These are phyloP conservation scores for Phallus indusiatus DNA, from an alignment of 768 basidiomycete species.

Conservation along the genomic window DNA sequence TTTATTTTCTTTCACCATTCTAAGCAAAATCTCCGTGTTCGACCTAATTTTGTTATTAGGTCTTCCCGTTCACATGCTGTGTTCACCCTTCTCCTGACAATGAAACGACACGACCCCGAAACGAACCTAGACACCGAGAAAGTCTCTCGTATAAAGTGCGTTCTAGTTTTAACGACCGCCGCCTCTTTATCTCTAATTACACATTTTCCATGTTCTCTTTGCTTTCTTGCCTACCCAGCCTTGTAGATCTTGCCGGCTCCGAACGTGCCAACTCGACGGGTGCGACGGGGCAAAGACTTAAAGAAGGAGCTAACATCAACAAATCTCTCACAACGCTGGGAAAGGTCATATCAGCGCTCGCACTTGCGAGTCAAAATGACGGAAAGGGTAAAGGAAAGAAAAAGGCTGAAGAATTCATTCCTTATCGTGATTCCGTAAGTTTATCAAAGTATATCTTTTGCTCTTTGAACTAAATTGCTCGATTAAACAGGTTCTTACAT, in stretches of 20 bases:
- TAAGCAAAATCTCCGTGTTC: not conserved
- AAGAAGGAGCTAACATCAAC: slow-evolving; percentile 98
- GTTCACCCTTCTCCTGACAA: slow-evolving; percentile 89
- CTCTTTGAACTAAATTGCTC: not conserved
- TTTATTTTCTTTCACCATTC: slow-evolving; percentile 4
- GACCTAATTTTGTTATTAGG: slow-evolving; percentile 31
- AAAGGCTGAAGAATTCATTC: slow-evolving; percentile 86
- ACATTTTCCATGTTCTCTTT: slow-evolving; percentile 1
- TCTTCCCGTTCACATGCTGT: slow-evolving; percentile 98
- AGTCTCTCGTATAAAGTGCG: slow-evolving; percentile 91
- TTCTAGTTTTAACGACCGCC: not conserved
- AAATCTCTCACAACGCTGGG: slow-evolving; percentile 96
- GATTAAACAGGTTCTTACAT: slow-evolving; percentile 72
- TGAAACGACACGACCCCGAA: slow-evolving; percentile 76
- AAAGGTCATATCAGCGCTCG: slow-evolving; percentile 92
- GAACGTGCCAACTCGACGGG: slow-evolving; percentile 97
- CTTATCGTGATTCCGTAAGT: slow-evolving; percentile 92
- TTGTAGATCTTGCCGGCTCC: slow-evolving; percentile 95
- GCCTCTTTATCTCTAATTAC: not conserved
- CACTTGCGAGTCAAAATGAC: slow-evolving; percentile 52
- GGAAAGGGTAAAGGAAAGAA: slow-evolving; percentile 55
- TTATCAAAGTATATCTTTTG: not conserved
- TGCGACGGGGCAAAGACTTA: slow-evolving; percentile 90
- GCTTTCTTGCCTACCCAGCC: slow-evolving; percentile 29
- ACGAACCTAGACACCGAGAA: slow-evolving; percentile 94